Conservation (phyloP, 1,284 basidiomycete genomes). For the Ustilago shanxiensis region DNA sequence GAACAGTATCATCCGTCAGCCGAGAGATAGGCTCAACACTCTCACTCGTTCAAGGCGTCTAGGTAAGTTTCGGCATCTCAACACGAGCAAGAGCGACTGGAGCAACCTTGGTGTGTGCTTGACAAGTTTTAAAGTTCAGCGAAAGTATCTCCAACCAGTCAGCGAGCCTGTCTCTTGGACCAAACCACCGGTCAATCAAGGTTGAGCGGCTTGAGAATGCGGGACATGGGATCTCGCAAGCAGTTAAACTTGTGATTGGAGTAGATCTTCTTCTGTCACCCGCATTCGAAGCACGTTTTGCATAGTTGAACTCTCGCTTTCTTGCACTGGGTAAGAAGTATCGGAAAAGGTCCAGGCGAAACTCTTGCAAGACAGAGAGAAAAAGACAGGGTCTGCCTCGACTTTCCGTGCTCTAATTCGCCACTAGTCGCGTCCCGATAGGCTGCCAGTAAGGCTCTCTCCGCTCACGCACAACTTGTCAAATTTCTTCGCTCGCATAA, state of each 20-base stretch:
- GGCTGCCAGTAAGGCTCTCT: background rate
- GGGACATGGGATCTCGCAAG: background rate
- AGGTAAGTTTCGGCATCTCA: background rate
- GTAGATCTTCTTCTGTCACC: background rate
- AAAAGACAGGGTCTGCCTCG: constrained; percentile 16
- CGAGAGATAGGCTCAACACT: background rate
- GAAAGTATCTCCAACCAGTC: constrained; percentile 10
- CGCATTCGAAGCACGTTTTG: constrained; percentile 7
- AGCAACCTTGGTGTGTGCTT: background rate
- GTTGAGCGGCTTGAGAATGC: background rate
- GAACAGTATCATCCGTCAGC: background rate
- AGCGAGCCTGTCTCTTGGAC: background rate
- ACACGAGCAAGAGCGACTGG: background rate
- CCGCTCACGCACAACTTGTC: constrained; percentile 9
- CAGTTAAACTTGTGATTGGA: constrained; percentile 6
- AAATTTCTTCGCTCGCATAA: constrained; percentile 38
- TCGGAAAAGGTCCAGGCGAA: constrained; percentile 8
- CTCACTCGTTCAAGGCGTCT: background rate
- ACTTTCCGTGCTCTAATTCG: no score
- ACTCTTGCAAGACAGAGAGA: background rate
- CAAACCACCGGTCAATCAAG: background rate
- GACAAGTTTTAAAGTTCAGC: background rate
- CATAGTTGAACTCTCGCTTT: background rate
- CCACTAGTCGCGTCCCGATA: no score
- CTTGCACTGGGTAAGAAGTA: no score